phyloP scores from a whole-genome alignment of 2,329 filamentous ascomycete genomes.

The Plectosphaerella plurivora region DNA sequence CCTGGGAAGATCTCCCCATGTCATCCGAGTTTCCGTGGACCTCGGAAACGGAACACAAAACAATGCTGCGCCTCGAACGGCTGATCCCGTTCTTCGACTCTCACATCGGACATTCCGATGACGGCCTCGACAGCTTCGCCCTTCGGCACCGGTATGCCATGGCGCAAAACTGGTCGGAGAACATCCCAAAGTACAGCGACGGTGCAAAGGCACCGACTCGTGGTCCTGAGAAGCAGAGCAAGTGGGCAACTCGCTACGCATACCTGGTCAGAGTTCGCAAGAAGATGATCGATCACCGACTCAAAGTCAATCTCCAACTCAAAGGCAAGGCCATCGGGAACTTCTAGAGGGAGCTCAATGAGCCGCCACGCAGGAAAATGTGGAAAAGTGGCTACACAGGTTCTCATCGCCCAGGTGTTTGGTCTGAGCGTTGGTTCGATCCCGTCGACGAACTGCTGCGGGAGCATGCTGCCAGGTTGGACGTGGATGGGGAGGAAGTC shows the following conservation, averaged over 20 bases:
- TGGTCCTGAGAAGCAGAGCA: background rate
- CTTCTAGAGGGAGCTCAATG: conserved; percentile 4
- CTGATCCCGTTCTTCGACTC: conserved; percentile 16
- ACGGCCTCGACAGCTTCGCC: conserved; percentile 15
- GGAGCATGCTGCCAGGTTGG: background rate
- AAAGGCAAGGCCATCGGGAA: background rate
- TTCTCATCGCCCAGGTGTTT: background rate
- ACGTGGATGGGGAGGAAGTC: background rate
- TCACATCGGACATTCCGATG: conserved; percentile 15
- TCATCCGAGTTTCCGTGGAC: background rate
- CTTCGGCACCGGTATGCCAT: conserved; percentile 17
- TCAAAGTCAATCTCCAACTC: background rate
- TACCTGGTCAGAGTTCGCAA: conserved; percentile 17
- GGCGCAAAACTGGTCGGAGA: conserved; percentile 5
- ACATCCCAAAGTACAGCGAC: background rate
- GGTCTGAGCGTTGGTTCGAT: background rate
- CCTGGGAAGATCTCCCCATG: background rate
- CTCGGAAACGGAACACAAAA: background rate
- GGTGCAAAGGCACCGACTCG: background rate
- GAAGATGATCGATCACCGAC: conserved; percentile 6
- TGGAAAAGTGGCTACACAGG: background rate
- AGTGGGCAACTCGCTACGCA: conserved; percentile 16
- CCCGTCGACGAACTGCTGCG: background rate
- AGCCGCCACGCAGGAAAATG: background rate
- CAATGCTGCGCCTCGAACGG: conserved; percentile 12